Conservation (phyloP, 2,329 filamentous ascomycete genomes). For the Stromatinia cepivora region DNA sequence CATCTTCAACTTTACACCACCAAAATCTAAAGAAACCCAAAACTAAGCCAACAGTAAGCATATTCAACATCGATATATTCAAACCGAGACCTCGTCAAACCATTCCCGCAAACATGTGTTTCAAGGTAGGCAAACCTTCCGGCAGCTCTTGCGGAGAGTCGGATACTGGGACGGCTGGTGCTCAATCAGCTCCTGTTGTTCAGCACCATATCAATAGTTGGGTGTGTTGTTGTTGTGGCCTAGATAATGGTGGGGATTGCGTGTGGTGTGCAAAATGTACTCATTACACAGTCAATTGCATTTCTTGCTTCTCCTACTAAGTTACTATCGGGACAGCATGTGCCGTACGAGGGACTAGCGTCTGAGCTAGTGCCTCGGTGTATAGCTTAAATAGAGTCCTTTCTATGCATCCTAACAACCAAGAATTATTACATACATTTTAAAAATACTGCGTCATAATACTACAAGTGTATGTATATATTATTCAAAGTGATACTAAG, state of each 20-base stretch:
- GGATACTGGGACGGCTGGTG: too few relatives aligned
- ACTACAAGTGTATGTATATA: too few relatives aligned
- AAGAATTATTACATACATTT: too few relatives aligned
- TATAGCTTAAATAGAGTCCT: too few relatives aligned
- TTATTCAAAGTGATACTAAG: too few relatives aligned
- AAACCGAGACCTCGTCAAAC: neutral
- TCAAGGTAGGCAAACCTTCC: neutral
- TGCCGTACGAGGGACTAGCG: too few relatives aligned
- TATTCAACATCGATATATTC: neutral
- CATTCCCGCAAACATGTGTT: neutral
- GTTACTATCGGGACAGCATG: neutral
- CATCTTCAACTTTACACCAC: neutral
- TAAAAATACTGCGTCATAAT: too few relatives aligned
- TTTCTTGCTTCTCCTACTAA: conserved; percentile 2
- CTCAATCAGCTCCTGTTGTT: neutral
- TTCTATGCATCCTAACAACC: too few relatives aligned
- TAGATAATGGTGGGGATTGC: neutral
- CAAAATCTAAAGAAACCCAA: neutral
- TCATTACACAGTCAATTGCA: conserved; percentile 14
- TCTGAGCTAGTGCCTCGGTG: too few relatives aligned
- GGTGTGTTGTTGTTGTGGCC: conserved; percentile 13
- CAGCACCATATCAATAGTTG: neutral
- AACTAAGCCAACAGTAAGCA: neutral
- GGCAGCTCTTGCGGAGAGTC: neutral
- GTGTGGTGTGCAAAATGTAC: neutral